These are phyloP conservation scores for Coelastrella sp. DNA, from an alignment of 139 green algal species.

Conservation along the genomic window DNA sequence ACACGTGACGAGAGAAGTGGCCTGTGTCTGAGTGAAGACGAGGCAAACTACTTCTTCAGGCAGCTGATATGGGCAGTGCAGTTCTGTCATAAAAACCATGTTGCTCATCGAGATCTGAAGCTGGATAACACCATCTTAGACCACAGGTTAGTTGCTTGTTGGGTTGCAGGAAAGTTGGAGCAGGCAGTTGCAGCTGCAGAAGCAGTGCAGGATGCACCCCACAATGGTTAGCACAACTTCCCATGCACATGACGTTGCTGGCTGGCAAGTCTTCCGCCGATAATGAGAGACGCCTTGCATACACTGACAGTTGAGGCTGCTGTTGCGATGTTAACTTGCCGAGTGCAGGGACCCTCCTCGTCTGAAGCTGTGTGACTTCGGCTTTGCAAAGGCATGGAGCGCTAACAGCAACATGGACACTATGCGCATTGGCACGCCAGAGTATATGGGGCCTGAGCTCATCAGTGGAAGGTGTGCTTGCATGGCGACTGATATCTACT, in stretches of 20 bases:
- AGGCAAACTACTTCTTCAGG: constrained; percentile 76
- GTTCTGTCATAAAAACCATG: constrained; percentile 89
- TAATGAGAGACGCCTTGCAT: too few species aligned
- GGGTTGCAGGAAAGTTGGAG: too few species aligned
- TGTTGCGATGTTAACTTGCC: constrained; percentile 36
- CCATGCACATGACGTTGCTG: too few species aligned
- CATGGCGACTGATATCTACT: not conserved
- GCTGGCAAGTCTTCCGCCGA: too few species aligned
- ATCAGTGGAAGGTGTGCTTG: constrained; percentile 58
- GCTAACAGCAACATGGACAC: constrained; percentile 74
- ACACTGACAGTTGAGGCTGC: too few species aligned
- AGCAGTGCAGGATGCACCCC: too few species aligned
- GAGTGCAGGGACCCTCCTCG: constrained; percentile 61
- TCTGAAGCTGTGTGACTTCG: constrained; percentile 82
- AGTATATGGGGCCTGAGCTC: constrained; percentile 75
- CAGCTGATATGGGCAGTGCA: constrained; percentile 88
- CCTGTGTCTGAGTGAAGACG: constrained; percentile 72
- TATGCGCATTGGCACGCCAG: constrained; percentile 72
- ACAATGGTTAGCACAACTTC: too few species aligned
- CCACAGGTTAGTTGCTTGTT: constrained; percentile 41
- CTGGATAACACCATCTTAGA: constrained; percentile 80
- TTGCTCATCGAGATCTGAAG: constrained; percentile 83
- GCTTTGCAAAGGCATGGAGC: constrained; percentile 74
- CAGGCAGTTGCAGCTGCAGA: too few species aligned
- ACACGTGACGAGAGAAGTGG: constrained; percentile 51